Evolutionary conservation across 2,329 filamentous ascomycete species (phyloP), one percentile per base, ranked within the genome.

Genomic region (Ophiocordyceps camponoti-floridani): DNA sequence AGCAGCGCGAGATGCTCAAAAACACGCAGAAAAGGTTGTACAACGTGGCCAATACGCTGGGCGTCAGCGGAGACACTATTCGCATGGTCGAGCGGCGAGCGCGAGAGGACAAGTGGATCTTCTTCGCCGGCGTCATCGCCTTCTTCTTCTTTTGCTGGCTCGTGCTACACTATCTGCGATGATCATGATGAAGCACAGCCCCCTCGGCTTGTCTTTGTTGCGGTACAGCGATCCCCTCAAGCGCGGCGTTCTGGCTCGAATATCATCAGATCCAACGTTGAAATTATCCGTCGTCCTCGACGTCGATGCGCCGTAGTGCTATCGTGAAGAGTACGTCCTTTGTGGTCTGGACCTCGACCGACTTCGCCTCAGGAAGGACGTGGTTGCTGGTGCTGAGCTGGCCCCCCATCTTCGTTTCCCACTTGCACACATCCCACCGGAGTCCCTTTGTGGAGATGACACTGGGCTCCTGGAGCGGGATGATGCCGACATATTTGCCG

Each of bases 31-130:
- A 82, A 60, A 78, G 79, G 58, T 69, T 98, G 43, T 96, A 96
- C 58, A 89, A 77, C 53, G 87, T 95, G 18, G 91, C 85, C 7
- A 96, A 94, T 58, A 96, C 91, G 19, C 65, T 98, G 42, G 91
- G 91, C 0, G 75, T 98, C 47, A 93, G 84, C 56, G 88, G 89
- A 18, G 89, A 96, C 59, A 98, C 91, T 2, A 98, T 98, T 51
- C 79, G 91, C 42, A 96, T 91, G 86, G 82, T 98, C 40, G 89
- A 96, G 65, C 68, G 91, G 53, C 72, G 91, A 49, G 87, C 91
- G 43, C 83, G 79, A 61, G 84, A 96, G 67, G 91, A 98, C 61
- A 96, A 95, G 65, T 96, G 88, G 87, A 94, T 98, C 33, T 98
- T 98, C 61, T 84, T 83, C 72, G 82, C 69, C 0, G 87, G 91